These are phyloP conservation scores for Didymellaceae sp. DNA, from an alignment of 2,329 filamentous ascomycete species.

Conservation along the genomic window DNA sequence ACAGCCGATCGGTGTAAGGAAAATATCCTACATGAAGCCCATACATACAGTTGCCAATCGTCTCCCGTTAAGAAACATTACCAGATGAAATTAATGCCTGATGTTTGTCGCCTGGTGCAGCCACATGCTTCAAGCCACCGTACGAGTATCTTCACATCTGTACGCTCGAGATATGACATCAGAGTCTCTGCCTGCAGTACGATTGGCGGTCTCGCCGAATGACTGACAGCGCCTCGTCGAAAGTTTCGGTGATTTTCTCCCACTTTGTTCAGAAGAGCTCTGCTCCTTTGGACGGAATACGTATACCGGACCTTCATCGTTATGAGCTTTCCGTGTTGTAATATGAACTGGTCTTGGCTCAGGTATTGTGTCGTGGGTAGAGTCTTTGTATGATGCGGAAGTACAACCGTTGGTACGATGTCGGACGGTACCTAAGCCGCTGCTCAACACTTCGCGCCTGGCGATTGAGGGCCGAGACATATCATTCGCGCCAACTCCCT, in stretches of 20 bases:
- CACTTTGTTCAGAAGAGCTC: slow-evolving; percentile 34
- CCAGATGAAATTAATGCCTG: too few species aligned
- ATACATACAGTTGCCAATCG: too few species aligned
- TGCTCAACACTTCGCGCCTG: slow-evolving; percentile 33
- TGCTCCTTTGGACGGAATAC: slow-evolving; percentile 40
- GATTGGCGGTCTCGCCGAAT: slow-evolving; percentile 24
- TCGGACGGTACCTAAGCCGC: slow-evolving; percentile 10
- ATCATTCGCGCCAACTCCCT: slow-evolving; percentile 47
- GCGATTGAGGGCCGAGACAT: slow-evolving; percentile 50
- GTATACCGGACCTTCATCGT: slow-evolving; percentile 42
- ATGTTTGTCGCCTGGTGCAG: too few species aligned
- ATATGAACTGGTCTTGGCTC: slow-evolving; percentile 41
- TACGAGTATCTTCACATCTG: too few species aligned
- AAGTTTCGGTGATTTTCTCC: slow-evolving; percentile 11
- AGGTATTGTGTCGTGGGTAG: slow-evolving; percentile 36
- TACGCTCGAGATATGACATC: too few species aligned
- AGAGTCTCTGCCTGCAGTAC: neutral
- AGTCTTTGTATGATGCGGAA: slow-evolving; percentile 34
- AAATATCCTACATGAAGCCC: too few species aligned
- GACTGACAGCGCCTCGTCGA: slow-evolving; percentile 18
- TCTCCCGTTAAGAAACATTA: too few species aligned
- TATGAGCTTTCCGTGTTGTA: slow-evolving; percentile 42
- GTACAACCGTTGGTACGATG: slow-evolving; percentile 21
- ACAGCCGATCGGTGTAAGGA: too few species aligned
- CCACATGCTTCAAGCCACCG: too few species aligned